Percentiles rank a stretch among this genome's conserved stretches.
Evolutionary conservation across 495 filamentous ascomycete species (phyloP).

Genomic region (Aspergillus funiculosus): DNA sequence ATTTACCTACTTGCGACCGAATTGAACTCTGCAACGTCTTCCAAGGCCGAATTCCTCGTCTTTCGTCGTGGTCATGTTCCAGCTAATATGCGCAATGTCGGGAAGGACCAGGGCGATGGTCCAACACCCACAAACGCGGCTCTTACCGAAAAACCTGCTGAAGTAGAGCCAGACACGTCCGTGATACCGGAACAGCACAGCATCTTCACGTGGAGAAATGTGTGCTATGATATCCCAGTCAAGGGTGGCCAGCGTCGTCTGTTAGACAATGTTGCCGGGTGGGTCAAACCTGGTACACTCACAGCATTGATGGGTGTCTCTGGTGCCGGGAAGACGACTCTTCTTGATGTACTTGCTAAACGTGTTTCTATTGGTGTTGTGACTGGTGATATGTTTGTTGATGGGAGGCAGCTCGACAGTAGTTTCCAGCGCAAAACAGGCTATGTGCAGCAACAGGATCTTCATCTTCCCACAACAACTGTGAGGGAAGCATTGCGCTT

Average conservation of each 20-base stretch:
- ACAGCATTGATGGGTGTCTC: slow-evolving; percentile 60
- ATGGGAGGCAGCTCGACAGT: slow-evolving; percentile 52
- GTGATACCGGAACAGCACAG: slow-evolving; percentile 47
- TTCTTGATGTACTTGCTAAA: slow-evolving; percentile 57
- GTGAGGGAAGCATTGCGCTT: slow-evolving; percentile 80
- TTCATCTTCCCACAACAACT: slow-evolving; percentile 76
- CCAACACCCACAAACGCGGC: slow-evolving; percentile 15
- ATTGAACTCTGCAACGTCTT: slow-evolving; percentile 40
- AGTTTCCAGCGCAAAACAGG: slow-evolving; percentile 89
- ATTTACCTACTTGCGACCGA: slow-evolving; percentile 43
- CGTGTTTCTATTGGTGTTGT: slow-evolving; percentile 50
- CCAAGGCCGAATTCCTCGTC: slow-evolving; percentile 39
- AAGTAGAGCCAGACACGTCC: slow-evolving; percentile 21
- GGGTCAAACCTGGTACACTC: slow-evolving; percentile 63
- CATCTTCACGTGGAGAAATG: slow-evolving; percentile 70
- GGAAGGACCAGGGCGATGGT: slow-evolving; percentile 21
- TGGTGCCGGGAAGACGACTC: slow-evolving; percentile 63
- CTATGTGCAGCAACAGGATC: slow-evolving; percentile 91
- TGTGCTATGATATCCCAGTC: slow-evolving; percentile 64
- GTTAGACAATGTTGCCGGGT: slow-evolving; percentile 59
- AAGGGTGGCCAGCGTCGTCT: slow-evolving; percentile 53
- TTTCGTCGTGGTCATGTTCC: slow-evolving; percentile 40
- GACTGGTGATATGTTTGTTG: slow-evolving; percentile 50
- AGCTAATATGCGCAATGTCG: slow-evolving; percentile 27
- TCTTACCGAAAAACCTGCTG: slow-evolving; percentile 21